Evolutionary conservation across 306 rosid species (phyloP).

Genomic region (Quercus suber): DNA sequence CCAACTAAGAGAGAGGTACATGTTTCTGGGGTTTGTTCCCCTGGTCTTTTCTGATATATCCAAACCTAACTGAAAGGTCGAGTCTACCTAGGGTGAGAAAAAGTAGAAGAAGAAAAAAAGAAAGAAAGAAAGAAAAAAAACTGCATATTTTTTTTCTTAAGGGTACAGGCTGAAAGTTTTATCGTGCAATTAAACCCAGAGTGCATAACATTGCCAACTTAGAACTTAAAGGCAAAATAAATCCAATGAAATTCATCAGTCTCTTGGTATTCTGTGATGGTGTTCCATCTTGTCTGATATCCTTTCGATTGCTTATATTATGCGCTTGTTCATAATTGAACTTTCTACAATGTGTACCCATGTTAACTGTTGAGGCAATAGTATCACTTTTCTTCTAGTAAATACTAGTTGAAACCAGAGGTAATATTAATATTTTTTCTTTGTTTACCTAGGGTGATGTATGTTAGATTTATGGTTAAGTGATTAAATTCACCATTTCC

Average conservation of each 20-base stretch:
- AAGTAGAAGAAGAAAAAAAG: not conserved
- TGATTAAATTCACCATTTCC: no score
- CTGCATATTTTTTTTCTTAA: not conserved
- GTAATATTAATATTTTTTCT: no score
- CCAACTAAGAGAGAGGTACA: conserved; percentile 96
- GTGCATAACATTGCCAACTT: not conserved
- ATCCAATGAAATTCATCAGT: no score
- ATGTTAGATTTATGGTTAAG: no score
- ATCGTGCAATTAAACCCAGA: not conserved
- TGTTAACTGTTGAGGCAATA: no score
- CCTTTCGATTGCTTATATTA: not conserved
- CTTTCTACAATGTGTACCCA: no score
- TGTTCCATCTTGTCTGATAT: not conserved
- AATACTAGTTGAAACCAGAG: no score
- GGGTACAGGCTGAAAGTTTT: not conserved
- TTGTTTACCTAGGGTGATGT: no score
- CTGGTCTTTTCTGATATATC: not conserved
- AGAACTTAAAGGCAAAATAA: not conserved
- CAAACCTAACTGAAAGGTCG: not conserved
- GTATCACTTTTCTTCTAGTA: no score
- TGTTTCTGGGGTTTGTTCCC: not conserved
- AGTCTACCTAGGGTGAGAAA: not conserved
- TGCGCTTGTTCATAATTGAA: no score
- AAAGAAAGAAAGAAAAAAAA: not conserved
- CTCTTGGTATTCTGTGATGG: not conserved